These are phyloP conservation scores for Crepidotus variabilis DNA, from an alignment of 768 basidiomycete genomes.

Conservation along the genomic window DNA sequence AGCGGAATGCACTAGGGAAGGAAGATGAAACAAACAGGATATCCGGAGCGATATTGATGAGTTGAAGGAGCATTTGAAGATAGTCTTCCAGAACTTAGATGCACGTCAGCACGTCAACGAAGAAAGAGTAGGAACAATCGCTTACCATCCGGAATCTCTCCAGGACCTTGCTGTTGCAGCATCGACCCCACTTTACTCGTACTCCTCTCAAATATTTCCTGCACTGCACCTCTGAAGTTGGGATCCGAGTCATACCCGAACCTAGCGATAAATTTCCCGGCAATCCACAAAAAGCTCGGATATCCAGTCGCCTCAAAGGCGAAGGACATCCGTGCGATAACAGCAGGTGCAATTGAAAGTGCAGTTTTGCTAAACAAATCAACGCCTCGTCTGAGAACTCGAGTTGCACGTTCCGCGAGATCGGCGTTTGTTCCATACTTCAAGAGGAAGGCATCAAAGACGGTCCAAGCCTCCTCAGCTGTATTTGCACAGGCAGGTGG, in stretches of 20 bases:
- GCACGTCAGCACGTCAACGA: background rate
- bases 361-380: constrained; percentile 72
- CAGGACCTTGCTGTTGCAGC: constrained; percentile 63
- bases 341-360: constrained; percentile 62
- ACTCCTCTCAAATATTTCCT: constrained; percentile 67
- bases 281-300: constrained; percentile 92
- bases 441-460: constrained; percentile 77
- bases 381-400: constrained; percentile 81
- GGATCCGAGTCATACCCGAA: constrained; percentile 68
- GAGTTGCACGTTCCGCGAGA: constrained; percentile 79
- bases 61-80: constrained; percentile 69
- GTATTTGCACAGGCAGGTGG: constrained; percentile 78
- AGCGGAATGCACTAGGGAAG: constrained; percentile 76
- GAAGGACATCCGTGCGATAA: constrained; percentile 71
- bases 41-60: constrained; percentile 66
- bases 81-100: constrained; percentile 90
- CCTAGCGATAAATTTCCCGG: constrained; percentile 75
- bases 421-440: constrained; percentile 76
- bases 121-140: constrained; percentile 3
- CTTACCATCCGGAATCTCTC: constrained; percentile 87
- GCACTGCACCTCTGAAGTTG: constrained; percentile 52
- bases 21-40: constrained; percentile 74
- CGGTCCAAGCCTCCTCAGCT: constrained; percentile 74
- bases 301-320: constrained; percentile 79
- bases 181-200: constrained; percentile 68